Base-by-base conservation (phyloP, 164 flowering plant species). In the Vitis cinerea region DNA sequence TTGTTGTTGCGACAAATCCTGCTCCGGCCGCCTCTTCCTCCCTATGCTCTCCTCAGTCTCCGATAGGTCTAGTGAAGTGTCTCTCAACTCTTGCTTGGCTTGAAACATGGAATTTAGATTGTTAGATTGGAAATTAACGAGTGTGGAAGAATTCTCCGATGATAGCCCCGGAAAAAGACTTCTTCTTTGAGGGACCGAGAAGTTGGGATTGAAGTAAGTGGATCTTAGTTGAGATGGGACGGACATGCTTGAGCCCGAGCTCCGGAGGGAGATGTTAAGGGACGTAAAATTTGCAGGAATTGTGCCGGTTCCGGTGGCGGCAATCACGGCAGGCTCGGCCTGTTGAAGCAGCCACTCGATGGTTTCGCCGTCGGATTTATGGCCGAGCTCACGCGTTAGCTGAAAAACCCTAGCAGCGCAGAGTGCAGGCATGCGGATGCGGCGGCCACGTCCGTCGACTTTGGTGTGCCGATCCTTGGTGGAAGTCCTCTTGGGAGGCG, bases 401-500 rank as follows among this genome's bases (percentile, higher is more conserved):
- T 88, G 92, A 62, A 88, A 88, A 37, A 88, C 92, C 72, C 92
- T 75, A 19, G 89, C 92, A 0, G 89, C 89, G 63, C 92, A 88
- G 0, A 86, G 81, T 1, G 92, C 89, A 0, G 92, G 89, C 92
- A 88, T 88, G 51, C 92, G 85, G 71, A 88, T 88, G 11, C 92
- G 82, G 19, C 92, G 74, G 16, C 92, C 89, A 0, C 89, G 81
- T 9, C 89, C 92, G 31, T 88, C 92, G 10, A 88, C 92, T 31
- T 88, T 88, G 7, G 92, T 88, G 84, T 88, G 92, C 3, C 92
- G 80, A 67, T 88, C 92, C 56, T 86, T 86, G n/a, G 89, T 85
- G 1, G 91, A 80, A 0, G 89, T 79, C 8, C 89, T 50, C 66
- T 86, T 87, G 0, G 92, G 92, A 0, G 87, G 85, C 0, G 83